Percentiles rank a stretch among this genome's conserved stretches.
Evolutionary conservation across 441 rosid genomes (phyloP).

Genomic region (Arabidopsis hybrid): DNA sequence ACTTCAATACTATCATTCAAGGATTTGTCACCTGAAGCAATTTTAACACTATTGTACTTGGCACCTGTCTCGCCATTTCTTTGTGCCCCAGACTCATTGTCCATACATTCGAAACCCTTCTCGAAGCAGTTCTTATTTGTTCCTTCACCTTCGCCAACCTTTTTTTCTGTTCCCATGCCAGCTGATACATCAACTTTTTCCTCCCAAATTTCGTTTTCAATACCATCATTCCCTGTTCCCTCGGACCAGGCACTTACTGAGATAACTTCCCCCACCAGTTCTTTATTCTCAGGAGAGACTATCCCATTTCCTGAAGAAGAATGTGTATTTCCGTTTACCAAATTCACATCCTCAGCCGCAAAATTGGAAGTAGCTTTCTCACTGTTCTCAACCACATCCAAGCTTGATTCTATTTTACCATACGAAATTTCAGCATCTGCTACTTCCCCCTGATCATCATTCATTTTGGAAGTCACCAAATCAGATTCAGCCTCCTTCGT

Average conservation of each 20-base stretch:
- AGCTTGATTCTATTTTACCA: conserved; percentile 20
- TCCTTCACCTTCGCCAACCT: conserved; percentile 25
- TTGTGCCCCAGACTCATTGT: conserved; percentile 12
- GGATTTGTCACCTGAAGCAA: conserved; percentile 23
- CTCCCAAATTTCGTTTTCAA: conserved; percentile 38
- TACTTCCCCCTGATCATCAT: conserved; percentile 21
- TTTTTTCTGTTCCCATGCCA: conserved; percentile 11
- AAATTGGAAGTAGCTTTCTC: conserved; percentile 57
- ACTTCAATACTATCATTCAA: conserved; percentile 37
- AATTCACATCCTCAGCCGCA: conserved; percentile 40
- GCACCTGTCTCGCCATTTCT: conserved; percentile 23
- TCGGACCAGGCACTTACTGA: conserved; percentile 27
- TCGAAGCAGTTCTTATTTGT: neutral
- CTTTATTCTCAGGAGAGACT: conserved; percentile 26
- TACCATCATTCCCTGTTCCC: conserved; percentile 36
- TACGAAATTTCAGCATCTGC: neutral
- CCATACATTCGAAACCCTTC: neutral
- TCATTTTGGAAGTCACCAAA: conserved; percentile 15
- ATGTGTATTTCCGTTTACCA: conserved; percentile 31
- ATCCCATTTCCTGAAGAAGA: conserved; percentile 22
- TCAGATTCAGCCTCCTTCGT: conserved; percentile 28
- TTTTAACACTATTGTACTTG: conserved; percentile 35
- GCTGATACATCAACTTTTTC: conserved; percentile 24
- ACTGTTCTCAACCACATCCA: conserved; percentile 38
- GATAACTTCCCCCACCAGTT: conserved; percentile 35